Evolutionary conservation across 148 eudicot genomes (phyloP).

Genomic region (Dianthus caryophyllus): DNA sequence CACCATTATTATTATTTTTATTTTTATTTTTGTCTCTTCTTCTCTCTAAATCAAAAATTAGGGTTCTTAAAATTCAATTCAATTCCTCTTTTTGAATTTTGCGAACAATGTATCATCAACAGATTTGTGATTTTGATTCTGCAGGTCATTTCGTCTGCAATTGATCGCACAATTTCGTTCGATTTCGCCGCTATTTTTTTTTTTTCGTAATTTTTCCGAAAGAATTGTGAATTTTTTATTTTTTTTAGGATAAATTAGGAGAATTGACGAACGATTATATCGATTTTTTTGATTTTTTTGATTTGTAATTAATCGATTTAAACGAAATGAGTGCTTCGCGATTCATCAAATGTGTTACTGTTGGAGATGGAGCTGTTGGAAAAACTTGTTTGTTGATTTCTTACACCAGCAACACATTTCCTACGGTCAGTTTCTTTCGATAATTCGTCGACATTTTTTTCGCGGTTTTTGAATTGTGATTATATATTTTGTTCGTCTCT

Average conservation of each 20-base stretch:
- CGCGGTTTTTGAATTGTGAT: background rate
- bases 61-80: background rate
- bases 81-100: background rate
- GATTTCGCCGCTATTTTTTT: background rate
- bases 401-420: conserved; percentile 95
- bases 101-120: background rate
- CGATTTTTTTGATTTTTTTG: background rate
- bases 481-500: background rate
- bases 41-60: background rate
- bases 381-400: conserved; percentile 89
- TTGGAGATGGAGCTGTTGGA: conserved; percentile 93
- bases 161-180: background rate
- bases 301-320: conserved; percentile 17
- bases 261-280: background rate
- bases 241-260: background rate
- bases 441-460: background rate
- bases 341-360: conserved; percentile 91
- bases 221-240: conserved; percentile 26
- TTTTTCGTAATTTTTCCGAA: conserved; percentile 9
- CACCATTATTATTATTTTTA: background rate
- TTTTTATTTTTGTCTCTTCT: background rate
- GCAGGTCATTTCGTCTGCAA: conserved; percentile 17
- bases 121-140: conserved; percentile 8
- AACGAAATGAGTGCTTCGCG: conserved; percentile 82
- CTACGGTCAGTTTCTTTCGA: conserved; percentile 48